A percentile compares a stretch with the other conserved stretches of the same genome.
phyloP scores from a whole-genome alignment of 345 rosid species.

The Citrus unshiu region DNA sequence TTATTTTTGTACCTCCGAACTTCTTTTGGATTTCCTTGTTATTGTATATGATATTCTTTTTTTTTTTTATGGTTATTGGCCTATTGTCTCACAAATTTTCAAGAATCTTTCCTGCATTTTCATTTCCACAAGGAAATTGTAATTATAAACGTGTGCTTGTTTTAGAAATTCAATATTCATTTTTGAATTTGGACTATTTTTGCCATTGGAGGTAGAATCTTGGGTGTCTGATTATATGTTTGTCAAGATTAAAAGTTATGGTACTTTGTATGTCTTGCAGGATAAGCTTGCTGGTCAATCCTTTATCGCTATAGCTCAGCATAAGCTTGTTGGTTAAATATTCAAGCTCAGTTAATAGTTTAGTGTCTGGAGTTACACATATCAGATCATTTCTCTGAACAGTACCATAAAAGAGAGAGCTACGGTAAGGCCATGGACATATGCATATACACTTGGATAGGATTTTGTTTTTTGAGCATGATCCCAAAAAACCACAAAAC shows the following conservation, averaged over 20 bases:
- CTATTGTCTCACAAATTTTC: too few relatives aligned
- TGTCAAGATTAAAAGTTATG: too few relatives aligned
- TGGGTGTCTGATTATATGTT: too few relatives aligned
- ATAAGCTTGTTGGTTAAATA: background rate
- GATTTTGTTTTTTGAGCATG: background rate
- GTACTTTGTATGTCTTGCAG: background rate
- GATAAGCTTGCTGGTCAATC: background rate
- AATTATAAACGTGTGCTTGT: too few relatives aligned
- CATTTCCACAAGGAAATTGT: too few relatives aligned
- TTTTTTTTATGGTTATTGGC: too few relatives aligned
- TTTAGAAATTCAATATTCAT: too few relatives aligned
- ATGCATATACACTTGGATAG: background rate
- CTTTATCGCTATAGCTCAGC: background rate
- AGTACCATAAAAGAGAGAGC: background rate
- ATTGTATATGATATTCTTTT: background rate
- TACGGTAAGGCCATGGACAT: background rate
- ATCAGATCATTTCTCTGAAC: background rate
- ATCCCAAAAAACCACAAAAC: background rate
- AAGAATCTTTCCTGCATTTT: too few relatives aligned
- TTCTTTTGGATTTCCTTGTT: background rate
- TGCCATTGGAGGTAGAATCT: too few relatives aligned
- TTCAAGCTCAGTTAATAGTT: background rate
- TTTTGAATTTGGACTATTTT: too few relatives aligned
- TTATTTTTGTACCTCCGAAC: background rate
- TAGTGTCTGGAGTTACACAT: background rate